These are phyloP conservation scores for Hypoxylon sp. DNA, from an alignment of 2,329 filamentous ascomycete species.

Conservation along the genomic window DNA sequence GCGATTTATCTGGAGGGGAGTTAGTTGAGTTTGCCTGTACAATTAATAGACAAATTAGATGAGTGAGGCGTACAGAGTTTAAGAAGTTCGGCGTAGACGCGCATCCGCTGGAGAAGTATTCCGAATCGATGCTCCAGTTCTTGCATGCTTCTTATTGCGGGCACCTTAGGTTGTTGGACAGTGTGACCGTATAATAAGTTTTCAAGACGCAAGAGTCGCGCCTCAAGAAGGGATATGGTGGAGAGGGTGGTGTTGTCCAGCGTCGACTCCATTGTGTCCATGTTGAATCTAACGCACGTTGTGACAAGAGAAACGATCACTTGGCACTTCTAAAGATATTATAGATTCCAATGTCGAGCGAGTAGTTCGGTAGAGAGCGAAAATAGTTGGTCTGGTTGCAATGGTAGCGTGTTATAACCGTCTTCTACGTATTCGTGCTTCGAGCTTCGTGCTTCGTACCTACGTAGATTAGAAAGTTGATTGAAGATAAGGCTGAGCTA, in stretches of 20 bases:
- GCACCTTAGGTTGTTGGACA: constrained; percentile 55
- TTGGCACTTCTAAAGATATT: not conserved
- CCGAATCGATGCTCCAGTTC: constrained; percentile 70
- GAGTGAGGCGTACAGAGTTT: constrained; percentile 68
- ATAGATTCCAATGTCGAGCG: not conserved
- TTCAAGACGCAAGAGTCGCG: constrained; percentile 72
- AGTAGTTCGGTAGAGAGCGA: not conserved
- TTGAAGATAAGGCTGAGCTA: constrained; percentile 40
- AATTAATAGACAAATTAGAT: not conserved
- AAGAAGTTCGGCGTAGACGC: constrained; percentile 72
- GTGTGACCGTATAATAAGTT: constrained; percentile 69
- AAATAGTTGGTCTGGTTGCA: constrained; percentile 5
- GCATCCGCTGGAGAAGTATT: constrained; percentile 64
- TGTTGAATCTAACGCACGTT: constrained; percentile 21
- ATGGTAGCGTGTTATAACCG: not conserved
- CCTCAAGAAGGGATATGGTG: constrained; percentile 70
- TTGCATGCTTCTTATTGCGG: constrained; percentile 62
- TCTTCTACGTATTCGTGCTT: not conserved
- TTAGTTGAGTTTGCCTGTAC: constrained; percentile 19
- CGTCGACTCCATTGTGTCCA: constrained; percentile 51
- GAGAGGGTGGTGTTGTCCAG: constrained; percentile 68
- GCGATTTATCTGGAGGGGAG: constrained; percentile 62
- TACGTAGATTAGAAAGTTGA: constrained; percentile 1
- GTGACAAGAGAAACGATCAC: not conserved
- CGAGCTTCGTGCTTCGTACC: not conserved